Percentiles rank a stretch among this genome's conserved stretches.
phyloP scores from a whole-genome alignment of 192 early-diverging fungal species.

The Coemansia sp. region DNA sequence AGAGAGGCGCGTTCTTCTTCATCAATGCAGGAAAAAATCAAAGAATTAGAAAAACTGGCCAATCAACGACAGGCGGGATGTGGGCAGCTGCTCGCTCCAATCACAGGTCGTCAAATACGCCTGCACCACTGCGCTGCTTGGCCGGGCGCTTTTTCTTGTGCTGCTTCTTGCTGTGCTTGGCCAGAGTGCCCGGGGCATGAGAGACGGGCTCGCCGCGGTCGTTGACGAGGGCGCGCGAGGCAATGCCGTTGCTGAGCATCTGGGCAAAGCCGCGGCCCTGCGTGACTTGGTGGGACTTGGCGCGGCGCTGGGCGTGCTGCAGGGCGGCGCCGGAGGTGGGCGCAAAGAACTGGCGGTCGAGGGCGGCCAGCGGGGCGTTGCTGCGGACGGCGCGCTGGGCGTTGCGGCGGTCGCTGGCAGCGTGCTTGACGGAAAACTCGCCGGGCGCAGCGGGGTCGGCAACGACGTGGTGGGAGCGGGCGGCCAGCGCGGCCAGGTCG shows the following conservation, averaged over 20 bases:
- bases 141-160: slow-evolving; percentile 68
- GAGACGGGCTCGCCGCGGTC: slow-evolving; percentile 58
- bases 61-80: not conserved
- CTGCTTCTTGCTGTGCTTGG: slow-evolving; percentile 31
- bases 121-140: slow-evolving; percentile 69
- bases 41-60: slow-evolving; percentile 10
- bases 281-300: slow-evolving; percentile 27
- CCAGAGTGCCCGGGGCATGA: slow-evolving; percentile 41
- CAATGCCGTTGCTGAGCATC: slow-evolving; percentile 28
- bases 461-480: slow-evolving; percentile 38
- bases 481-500: slow-evolving; percentile 51
- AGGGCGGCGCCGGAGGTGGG: slow-evolving; percentile 17
- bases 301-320: slow-evolving; percentile 24
- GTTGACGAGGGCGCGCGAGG: slow-evolving; percentile 30
- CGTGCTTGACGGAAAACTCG: slow-evolving; percentile 48
- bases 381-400: slow-evolving; percentile 57
- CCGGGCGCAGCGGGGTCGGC: slow-evolving; percentile 52
- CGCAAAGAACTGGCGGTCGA: slow-evolving; percentile 49
- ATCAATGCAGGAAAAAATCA: slow-evolving; percentile 10
- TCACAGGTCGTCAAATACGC: slow-evolving; percentile 27
- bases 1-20: not conserved
- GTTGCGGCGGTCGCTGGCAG: slow-evolving; percentile 57
- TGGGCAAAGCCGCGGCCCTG: slow-evolving; percentile 43
- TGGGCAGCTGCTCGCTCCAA: not conserved
- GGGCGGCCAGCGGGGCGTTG: slow-evolving; percentile 33